Conservation (phyloP, 768 basidiomycete genomes). For the Clitopilus hobsonii region DNA sequence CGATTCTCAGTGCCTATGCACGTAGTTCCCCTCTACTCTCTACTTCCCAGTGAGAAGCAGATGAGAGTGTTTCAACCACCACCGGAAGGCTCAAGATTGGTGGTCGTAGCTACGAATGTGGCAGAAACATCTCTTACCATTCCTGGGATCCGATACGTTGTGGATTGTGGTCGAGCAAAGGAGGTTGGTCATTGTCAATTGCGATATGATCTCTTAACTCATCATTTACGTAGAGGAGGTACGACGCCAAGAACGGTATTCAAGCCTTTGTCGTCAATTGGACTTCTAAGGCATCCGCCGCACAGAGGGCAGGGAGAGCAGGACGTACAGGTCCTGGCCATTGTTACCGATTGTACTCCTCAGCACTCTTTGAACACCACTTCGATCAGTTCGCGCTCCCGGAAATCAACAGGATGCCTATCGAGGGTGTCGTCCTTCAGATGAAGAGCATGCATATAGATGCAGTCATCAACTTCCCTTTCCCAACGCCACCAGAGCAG, state of each 20-base stretch:
- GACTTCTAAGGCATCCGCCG: slow-evolving; percentile 93
- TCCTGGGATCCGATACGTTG: slow-evolving; percentile 95
- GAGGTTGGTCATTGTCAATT: slow-evolving; percentile 47
- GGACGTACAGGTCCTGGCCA: slow-evolving; percentile 98
- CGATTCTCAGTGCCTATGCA: slow-evolving; percentile 77
- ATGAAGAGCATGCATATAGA: slow-evolving; percentile 99
- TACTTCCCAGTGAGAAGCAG: slow-evolving; percentile 90
- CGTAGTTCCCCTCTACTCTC: slow-evolving; percentile 89
- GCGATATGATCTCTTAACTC: neutral
- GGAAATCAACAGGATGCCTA: slow-evolving; percentile 92
- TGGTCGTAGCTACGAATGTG: slow-evolving; percentile 94
- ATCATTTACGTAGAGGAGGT: slow-evolving; percentile 56
- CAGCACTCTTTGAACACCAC: slow-evolving; percentile 89
- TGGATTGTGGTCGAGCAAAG: slow-evolving; percentile 93
- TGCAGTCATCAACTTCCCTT: slow-evolving; percentile 94
- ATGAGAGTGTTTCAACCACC: slow-evolving; percentile 89
- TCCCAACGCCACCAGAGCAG: slow-evolving; percentile 93
- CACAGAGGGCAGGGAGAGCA: slow-evolving; percentile 93
- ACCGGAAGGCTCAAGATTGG: slow-evolving; percentile 75
- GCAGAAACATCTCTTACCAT: slow-evolving; percentile 98
- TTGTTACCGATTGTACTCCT: slow-evolving; percentile 96
- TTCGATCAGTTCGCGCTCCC: slow-evolving; percentile 85
- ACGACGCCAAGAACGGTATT: slow-evolving; percentile 76
- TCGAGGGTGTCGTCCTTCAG: slow-evolving; percentile 93
- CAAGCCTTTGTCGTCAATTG: slow-evolving; percentile 91